Evolutionary conservation across 1,139 yeast genomes (phyloP), one percentile per base, ranked within the genome.

Genomic region (Nakaseomyces bracarensis): DNA sequence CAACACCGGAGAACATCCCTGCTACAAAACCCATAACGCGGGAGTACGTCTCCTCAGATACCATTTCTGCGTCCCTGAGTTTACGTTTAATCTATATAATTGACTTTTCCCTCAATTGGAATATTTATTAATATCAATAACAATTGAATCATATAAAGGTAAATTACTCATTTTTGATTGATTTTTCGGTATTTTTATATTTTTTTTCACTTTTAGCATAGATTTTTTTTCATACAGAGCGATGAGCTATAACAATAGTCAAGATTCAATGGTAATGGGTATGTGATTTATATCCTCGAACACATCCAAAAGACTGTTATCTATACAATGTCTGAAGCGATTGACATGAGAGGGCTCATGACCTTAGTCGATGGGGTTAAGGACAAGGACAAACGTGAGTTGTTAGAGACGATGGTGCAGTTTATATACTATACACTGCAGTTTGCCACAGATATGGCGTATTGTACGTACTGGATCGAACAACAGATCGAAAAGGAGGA

Each of bases 1-100:
- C 82, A 28, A 85, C 75, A 15, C 96, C 96, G 0, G 91, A 80
- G 57, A 82, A 82, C 57, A 83, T 77, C 5, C 96, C 96, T 2
- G 96, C 95, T 11, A 85, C 73, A 56, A 85, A 86, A 13, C 95
- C 95, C 47, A 78, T 72, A 8, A 51, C 41, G 30, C 57, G 45
- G 25, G 58, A 54, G 38, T 54, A 52, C 38, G 39, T 30, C 39
- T 41, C 37, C 31, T 25, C 39, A 25, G 39, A 36, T 11, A 26
- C 39, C 31, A 36, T 25, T 4, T n/a, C 16, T 23, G 13, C 10
- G 5, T 18, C 9, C 25, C n/a, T n/a, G n/a, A n/a, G n/a, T n/a
- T n/a, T n/a, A n/a, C n/a, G n/a, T n/a, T n/a, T n/a, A n/a, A n/a
- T n/a, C n/a, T n/a, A n/a, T n/a, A n/a, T n/a, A n/a, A n/a, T n/a